Percentiles rank a stretch among this genome's conserved stretches.
phyloP scores from a whole-genome alignment of 345 rosid species.

The Laguncularia racemosa region DNA sequence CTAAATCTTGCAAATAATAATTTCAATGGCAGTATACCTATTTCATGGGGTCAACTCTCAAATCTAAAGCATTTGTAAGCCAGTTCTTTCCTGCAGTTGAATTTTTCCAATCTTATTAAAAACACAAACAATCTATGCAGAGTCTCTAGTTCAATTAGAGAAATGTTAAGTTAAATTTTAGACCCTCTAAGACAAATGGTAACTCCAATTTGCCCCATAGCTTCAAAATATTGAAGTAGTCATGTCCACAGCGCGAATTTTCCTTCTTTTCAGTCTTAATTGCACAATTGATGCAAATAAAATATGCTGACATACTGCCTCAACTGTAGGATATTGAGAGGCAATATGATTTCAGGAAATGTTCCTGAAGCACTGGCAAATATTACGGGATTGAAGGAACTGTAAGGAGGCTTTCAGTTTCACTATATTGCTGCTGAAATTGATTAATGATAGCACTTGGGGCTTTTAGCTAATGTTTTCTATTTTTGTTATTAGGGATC shows the following conservation, averaged over 20 bases:
- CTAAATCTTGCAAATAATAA: constrained; percentile 71
- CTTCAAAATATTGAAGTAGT: no score
- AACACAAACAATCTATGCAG: no score
- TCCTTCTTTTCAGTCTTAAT: no score
- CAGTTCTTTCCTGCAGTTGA: background rate
- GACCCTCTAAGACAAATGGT: no score
- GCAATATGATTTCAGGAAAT: constrained; percentile 13
- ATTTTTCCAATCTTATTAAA: background rate
- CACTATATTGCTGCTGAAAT: constrained; percentile 2
- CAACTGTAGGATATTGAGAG: constrained; percentile 8
- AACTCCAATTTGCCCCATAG: no score
- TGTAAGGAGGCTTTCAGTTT: background rate
- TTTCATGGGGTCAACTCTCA: constrained; percentile 53
- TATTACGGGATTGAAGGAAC: constrained; percentile 5
- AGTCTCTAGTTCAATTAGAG: no score
- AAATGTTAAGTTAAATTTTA: no score
- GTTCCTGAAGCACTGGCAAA: constrained; percentile 8
- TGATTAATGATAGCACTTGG: no score
- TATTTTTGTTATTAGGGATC: constrained; percentile 45
- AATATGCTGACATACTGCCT: background rate
- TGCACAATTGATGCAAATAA: no score
- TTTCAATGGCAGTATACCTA: constrained; percentile 72
- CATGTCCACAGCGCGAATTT: no score
- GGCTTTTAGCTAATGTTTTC: constrained; percentile 1
- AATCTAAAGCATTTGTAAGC: constrained; percentile 69